Evolutionary conservation across 352 stramenopile genomes (phyloP), one percentile per base, ranked within the genome.

Genomic region (Plasmopara muralis): DNA sequence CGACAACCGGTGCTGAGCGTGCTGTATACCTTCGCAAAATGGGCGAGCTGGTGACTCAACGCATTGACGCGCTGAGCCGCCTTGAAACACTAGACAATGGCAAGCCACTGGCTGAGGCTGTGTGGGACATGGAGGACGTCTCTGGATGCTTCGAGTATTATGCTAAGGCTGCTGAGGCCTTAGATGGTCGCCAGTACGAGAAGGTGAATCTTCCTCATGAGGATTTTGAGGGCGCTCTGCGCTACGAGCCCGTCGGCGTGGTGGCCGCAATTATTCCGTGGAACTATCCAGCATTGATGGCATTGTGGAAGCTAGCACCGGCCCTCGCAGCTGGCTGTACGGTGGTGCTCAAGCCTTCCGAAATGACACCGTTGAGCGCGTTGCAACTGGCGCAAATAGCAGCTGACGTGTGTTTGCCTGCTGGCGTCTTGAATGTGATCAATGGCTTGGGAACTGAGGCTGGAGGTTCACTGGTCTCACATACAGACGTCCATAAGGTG

Each of bases 291-390:
- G 49, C 50, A 0, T 62, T 85, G 14, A 86, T 88, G 77, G 71
- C 73, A 14, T 51, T 83, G 13, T 85, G 77, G 74, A 88, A 88
- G 60, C 60, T 93, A 14, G 85, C 87, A 6, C 86, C 87, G 6
- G 93, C 92, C 4, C 67, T 98, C 20, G 82, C 88, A 9, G 89
- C 88, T 1, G 96, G 96, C 12, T 99, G 95, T 71, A 97, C 94
- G 76, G 60, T 64, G 12, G 60, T 68, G 31, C 55, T 68, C 10
- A 68, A 68, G 16, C 60, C 60, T 0, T 60, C 88, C 9, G 95
- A 98, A 52, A 57, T 97, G 18, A 99, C 96, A 14, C 96, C 96
- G 47, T 55, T 97, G n/a, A 83, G 67, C 7, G 80, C 79, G n/a
- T 57, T 96, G 30, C 70, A 86, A 35, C 55, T 97, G 15, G 85